Conservation (phyloP, 441 rosid genomes). For the Erodium trifolium region DNA sequence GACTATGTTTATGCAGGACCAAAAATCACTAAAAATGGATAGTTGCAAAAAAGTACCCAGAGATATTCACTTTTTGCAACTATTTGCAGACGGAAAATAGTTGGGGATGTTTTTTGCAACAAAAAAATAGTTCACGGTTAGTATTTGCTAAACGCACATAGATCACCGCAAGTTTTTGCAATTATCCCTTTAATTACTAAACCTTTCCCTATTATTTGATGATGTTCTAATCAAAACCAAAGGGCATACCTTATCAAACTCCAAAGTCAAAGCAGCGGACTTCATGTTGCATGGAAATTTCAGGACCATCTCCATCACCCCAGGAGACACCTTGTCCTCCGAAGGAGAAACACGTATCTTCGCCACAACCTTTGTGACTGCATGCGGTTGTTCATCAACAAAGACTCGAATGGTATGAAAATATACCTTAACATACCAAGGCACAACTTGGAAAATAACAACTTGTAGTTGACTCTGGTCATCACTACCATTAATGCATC, state of each 20-base stretch:
- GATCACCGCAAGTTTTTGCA: not conserved
- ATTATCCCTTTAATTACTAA: not conserved
- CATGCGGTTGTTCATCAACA: conserved; percentile 55
- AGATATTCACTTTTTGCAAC: no score
- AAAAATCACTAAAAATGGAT: not conserved
- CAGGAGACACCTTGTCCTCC: conserved; percentile 81
- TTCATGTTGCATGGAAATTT: conserved; percentile 63
- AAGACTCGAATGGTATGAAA: conserved; percentile 62
- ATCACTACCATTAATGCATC: conserved; percentile 18
- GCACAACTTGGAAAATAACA: conserved; percentile 81
- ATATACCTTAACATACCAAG: conserved; percentile 91
- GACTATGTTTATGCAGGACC: not conserved
- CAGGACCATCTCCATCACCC: conserved; percentile 80
- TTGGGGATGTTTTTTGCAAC: no score
- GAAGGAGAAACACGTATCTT: conserved; percentile 77
- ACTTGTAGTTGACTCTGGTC: conserved; percentile 45
- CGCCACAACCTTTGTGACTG: conserved; percentile 39
- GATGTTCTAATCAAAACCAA: not conserved
- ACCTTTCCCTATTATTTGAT: not conserved
- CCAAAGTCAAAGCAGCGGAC: conserved; percentile 67
- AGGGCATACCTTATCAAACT: conserved; percentile 76
- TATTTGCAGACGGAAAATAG: no score
- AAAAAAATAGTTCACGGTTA: no score
- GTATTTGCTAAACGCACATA: no score
- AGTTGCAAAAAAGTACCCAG: no score